These are phyloP conservation scores for Leishmania mexicana DNA, from an alignment of 208 protist genomes.

Conservation along the genomic window DNA sequence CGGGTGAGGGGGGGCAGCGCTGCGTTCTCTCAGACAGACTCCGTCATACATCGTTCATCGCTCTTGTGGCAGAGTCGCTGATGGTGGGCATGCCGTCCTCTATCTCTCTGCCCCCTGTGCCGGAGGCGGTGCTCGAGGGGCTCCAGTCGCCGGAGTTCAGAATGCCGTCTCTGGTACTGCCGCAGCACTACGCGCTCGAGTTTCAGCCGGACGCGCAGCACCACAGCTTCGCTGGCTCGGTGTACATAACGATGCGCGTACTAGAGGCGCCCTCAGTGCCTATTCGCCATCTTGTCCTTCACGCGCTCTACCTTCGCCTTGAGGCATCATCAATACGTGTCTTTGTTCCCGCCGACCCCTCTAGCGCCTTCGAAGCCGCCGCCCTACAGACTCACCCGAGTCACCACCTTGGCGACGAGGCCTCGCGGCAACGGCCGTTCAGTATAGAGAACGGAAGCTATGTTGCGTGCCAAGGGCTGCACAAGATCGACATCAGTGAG, in stretches of 20 bases:
- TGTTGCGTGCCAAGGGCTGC: slow-evolving; percentile 24
- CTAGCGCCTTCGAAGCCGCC: not conserved
- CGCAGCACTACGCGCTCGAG: slow-evolving; percentile 49
- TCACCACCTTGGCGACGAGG: not conserved
- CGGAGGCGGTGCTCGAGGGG: not conserved
- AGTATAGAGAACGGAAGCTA: not conserved
- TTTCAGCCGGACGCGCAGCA: slow-evolving; percentile 32
- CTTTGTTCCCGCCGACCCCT: not conserved
- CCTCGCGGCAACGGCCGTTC: not conserved
- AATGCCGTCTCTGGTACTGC: slow-evolving; percentile 31
- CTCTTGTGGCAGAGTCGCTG: not conserved
- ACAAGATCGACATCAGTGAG: slow-evolving; percentile 24
- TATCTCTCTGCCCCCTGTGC: not conserved
- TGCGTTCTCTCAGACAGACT: not conserved
- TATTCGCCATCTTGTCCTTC: slow-evolving; percentile 36
- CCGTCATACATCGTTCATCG: not conserved
- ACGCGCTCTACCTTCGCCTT: slow-evolving; percentile 39
- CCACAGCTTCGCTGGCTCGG: slow-evolving; percentile 31
- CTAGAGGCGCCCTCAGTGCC: slow-evolving; percentile 11
- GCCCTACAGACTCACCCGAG: slow-evolving; percentile 5
- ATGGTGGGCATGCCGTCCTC: not conserved
- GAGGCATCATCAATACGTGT: not conserved
- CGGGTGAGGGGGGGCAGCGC: not conserved
- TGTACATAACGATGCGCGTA: slow-evolving; percentile 39
- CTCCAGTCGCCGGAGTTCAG: slow-evolving; percentile 32